Evolutionary conservation across 2,329 filamentous ascomycete species (phyloP), one percentile per base, ranked within the genome.

Genomic region (Paracoccidioides lutzii): DNA sequence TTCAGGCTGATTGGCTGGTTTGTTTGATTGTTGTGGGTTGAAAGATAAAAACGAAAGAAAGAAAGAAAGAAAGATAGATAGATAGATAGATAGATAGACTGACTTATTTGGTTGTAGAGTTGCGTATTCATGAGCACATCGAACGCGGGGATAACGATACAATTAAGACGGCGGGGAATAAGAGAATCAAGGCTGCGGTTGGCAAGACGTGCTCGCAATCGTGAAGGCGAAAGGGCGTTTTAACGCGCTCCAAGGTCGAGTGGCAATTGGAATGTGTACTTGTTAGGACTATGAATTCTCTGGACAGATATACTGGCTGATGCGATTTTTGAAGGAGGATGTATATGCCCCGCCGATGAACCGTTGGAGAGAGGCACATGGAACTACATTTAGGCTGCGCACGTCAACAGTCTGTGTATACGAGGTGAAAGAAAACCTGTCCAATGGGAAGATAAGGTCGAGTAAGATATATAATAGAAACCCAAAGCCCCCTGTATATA

Each of bases 61-160:
- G 7, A 15, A 12, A 46, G 4, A 15, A 30, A 15, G 6, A 46
- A 30, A 37, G 35, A 37, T 5, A 37, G 35, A 37, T 9, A 37
- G 35, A 37, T 9, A 37, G 35, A 30, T 49, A 4, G 32, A 22
- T 5, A 55, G 55, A 22, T 4, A 41, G 28, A 44, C 37, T 35
- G 42, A 52, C 14, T 8, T 33, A 15, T 28, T 28, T 28, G 12
- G 53, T 30, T 63, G 61, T 62, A 96, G 90, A 86, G 67, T 74
- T 97, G 56, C 80, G 85, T 53, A 96, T 98, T 72, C 93, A 97
- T 69, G 81, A 95, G 59, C 76, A 95, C 61, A 98, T 86, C 35
- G 91, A 98, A 71, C 79, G 88, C 61, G 90, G 93, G 54, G 87
- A 97, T 72, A 98, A 98, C 67, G 90, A 96, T 63, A 88, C 85